Conservation (phyloP, 2,329 filamentous ascomycete species). For the Talaromyces sp. region DNA sequence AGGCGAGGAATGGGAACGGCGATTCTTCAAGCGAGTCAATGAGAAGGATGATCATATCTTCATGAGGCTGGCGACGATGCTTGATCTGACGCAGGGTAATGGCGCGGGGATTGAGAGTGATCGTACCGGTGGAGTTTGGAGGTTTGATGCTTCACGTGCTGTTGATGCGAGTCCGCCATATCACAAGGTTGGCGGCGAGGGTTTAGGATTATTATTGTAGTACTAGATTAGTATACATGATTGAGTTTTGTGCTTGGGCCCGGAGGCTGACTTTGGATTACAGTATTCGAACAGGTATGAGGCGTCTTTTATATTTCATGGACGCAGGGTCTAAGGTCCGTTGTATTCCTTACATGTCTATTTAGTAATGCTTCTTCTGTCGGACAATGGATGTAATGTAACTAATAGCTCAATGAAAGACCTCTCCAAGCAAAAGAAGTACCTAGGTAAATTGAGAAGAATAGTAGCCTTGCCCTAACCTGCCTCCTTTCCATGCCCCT, state of each 20-base stretch:
- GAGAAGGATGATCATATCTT: constrained; percentile 42
- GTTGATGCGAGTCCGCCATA: constrained; percentile 44
- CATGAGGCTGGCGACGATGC: constrained; percentile 42
- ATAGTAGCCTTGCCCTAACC: background rate
- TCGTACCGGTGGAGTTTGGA: constrained; percentile 70
- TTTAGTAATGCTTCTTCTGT: background rate
- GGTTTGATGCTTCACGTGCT: constrained; percentile 60
- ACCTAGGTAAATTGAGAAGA: background rate
- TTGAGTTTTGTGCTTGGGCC: background rate
- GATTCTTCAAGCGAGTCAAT: constrained; percentile 66
- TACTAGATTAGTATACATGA: background rate
- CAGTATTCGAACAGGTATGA: background rate
- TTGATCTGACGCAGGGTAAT: constrained; percentile 43
- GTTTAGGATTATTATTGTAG: constrained; percentile 35
- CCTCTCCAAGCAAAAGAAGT: background rate
- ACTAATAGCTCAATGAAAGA: background rate
- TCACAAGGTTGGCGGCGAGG: constrained; percentile 40
- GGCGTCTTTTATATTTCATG: background rate
- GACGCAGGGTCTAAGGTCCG: background rate
- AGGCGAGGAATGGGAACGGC: constrained; percentile 73
- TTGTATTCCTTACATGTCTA: background rate
- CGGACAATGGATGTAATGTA: background rate
- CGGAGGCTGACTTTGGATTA: background rate
- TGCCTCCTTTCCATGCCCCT: background rate
- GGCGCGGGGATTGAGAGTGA: constrained; percentile 54